Evolutionary conservation across 192 early-diverging fungal genomes (phyloP).

Genomic region (Haplosporangium gracile): DNA sequence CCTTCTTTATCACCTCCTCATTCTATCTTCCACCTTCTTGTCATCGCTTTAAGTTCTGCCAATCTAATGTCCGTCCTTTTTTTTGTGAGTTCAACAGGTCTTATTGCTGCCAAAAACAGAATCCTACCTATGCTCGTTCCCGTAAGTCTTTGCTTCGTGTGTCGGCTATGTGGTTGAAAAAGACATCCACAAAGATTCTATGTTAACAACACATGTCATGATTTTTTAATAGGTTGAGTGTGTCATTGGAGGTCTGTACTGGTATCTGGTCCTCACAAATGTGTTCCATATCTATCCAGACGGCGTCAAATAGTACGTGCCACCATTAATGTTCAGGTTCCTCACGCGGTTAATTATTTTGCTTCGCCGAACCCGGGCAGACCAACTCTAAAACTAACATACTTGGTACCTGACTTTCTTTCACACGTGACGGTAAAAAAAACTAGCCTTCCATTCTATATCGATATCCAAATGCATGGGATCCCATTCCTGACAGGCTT

Average conservation of each 20-base stretch:
- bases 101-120: constrained; percentile 17
- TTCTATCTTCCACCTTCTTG: not conserved
- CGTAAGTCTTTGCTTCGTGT: not conserved
- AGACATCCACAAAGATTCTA: not conserved
- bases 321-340: not conserved
- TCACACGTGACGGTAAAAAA: not conserved
- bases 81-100: constrained; percentile 4
- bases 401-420: not conserved
- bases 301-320: constrained; percentile 39
- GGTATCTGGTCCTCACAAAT: constrained; percentile 16
- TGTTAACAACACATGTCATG: no score
- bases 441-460: constrained; percentile 34
- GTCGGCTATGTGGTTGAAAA: no score
- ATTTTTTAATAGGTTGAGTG: constrained; percentile 11
- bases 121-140: constrained; percentile 28
- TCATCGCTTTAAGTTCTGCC: not conserved
- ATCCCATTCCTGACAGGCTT: constrained; percentile 24
- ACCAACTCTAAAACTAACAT: not conserved
- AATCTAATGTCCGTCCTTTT: not conserved
- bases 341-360: not conserved
- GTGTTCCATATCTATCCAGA: constrained; percentile 36
- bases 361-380: not conserved
- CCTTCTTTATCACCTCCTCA: not conserved
- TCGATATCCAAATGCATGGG: constrained; percentile 47
- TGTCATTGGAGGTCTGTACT: constrained; percentile 22